Percentiles rank a stretch among this genome's conserved stretches.
Conservation (phyloP, 1,284 basidiomycete species). For the Moesziomyces sp. region DNA sequence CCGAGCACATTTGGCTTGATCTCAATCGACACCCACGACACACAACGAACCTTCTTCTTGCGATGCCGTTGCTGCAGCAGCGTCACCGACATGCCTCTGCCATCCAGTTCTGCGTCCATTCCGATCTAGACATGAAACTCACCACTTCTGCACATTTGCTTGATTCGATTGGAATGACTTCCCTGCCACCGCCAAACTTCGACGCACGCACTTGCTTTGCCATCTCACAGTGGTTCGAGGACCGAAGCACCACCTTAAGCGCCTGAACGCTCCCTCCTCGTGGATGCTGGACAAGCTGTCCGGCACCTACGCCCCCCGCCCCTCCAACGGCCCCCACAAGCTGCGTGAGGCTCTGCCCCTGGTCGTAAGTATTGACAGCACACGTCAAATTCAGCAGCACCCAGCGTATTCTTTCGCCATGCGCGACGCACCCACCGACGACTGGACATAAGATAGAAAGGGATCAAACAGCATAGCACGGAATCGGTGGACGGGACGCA, state of each 20-base stretch:
- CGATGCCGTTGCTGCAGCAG: conserved; percentile 13
- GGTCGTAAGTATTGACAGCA: conserved; percentile 61
- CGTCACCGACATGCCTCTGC: conserved; percentile 1
- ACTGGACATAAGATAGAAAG: too few species aligned
- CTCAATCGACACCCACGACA: neutral
- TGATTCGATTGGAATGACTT: conserved; percentile 4
- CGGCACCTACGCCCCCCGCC: conserved; percentile 96
- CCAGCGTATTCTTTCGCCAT: neutral
- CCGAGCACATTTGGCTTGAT: too few species aligned
- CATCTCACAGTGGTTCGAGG: conserved; percentile 73
- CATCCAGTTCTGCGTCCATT: neutral
- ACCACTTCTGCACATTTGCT: conserved; percentile 18
- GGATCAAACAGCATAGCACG: too few species aligned
- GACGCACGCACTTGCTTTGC: neutral
- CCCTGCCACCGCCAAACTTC: conserved; percentile 1
- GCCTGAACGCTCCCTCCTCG: conserved; percentile 94
- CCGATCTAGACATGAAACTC: conserved; percentile 14
- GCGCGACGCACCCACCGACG: too few species aligned
- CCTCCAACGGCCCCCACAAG: conserved; percentile 98
- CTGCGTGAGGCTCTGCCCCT: conserved; percentile 89
- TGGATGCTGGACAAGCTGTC: conserved; percentile 99
- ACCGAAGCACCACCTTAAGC: conserved; percentile 99
- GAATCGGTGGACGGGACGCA: too few species aligned
- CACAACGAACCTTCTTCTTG: neutral
- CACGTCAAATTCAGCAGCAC: too few species aligned